Percentiles rank a stretch among this genome's conserved stretches.
These are phyloP conservation scores for Geosmithia flava DNA, from an alignment of 2,329 filamentous ascomycete genomes.

Conservation along the genomic window DNA sequence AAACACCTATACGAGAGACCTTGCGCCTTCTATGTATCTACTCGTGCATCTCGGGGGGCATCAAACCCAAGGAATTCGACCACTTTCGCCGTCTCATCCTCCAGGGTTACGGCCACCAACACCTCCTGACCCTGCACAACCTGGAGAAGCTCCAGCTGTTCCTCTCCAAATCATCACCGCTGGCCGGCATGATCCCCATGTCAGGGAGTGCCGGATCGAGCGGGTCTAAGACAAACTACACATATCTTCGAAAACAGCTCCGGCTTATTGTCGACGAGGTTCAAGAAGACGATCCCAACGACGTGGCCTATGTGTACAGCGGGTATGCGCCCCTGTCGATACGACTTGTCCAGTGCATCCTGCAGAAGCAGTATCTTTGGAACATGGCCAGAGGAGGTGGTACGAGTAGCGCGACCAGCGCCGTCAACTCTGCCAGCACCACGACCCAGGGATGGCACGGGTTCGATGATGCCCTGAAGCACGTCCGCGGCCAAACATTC, in stretches of 20 bases:
- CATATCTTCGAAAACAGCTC: slow-evolving; percentile 72
- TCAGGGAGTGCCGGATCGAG: slow-evolving; percentile 34
- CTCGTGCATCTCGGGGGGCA: slow-evolving; percentile 77
- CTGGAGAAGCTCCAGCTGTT: slow-evolving; percentile 87
- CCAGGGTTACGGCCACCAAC: slow-evolving; percentile 90
- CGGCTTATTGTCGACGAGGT: slow-evolving; percentile 92
- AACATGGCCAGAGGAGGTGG: slow-evolving; percentile 54
- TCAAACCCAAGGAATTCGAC: slow-evolving; percentile 81
- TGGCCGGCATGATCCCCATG: slow-evolving; percentile 73
- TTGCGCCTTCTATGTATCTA: slow-evolving; percentile 82
- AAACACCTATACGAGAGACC: slow-evolving; percentile 68
- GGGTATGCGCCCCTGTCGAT: slow-evolving; percentile 91
- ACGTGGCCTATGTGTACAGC: slow-evolving; percentile 95
- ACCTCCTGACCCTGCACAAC: slow-evolving; percentile 76
- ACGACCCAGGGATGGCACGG: slow-evolving; percentile 77
- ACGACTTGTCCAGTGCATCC: slow-evolving; percentile 78
- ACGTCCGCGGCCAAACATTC: slow-evolving; percentile 78
- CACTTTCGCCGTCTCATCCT: slow-evolving; percentile 78
- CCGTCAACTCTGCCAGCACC: slow-evolving; percentile 26
- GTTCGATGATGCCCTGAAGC: slow-evolving; percentile 85
- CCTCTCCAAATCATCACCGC: slow-evolving; percentile 60
- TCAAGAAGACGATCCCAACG: slow-evolving; percentile 85
- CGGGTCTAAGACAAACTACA: slow-evolving; percentile 79
- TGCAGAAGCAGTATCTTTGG: slow-evolving; percentile 79
- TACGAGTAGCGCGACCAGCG: slow-evolving; percentile 7